Evolutionary conservation across 2,329 filamentous ascomycete species (phyloP).

Genomic region (Fusarium tupiense): DNA sequence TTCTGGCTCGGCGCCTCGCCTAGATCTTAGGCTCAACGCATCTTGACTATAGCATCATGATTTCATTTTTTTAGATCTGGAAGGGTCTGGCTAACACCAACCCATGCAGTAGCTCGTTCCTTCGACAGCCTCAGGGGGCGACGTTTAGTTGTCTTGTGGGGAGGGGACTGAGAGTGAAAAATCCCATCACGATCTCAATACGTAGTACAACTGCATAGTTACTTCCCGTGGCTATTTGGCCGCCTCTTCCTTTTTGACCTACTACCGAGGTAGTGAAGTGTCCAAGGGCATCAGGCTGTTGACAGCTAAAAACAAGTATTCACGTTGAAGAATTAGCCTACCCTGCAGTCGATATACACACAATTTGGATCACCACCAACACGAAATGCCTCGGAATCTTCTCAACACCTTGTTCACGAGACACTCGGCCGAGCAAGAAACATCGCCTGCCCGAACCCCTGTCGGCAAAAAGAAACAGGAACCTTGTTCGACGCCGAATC

Average conservation of each 20-base stretch:
- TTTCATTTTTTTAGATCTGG: background rate
- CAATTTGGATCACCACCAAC: background rate
- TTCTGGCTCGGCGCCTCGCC: background rate
- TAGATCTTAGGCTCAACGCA: background rate
- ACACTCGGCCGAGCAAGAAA: slow-evolving; percentile 18
- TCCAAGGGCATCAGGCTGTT: background rate
- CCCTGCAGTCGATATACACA: background rate
- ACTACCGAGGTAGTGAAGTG: background rate
- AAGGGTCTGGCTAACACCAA: background rate
- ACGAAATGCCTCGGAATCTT: background rate
- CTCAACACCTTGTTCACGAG: background rate
- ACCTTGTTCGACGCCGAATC: background rate
- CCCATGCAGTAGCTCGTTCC: background rate
- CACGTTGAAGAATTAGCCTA: background rate
- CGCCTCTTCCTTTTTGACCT: background rate
- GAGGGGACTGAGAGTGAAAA: background rate
- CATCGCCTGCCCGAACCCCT: background rate
- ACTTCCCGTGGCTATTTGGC: background rate
- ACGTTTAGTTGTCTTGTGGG: background rate
- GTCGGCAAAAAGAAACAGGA: background rate
- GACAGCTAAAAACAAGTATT: background rate
- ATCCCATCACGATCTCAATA: background rate
- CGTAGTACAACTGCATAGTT: background rate
- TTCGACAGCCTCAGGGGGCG: background rate
- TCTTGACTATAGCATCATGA: background rate